Percentiles rank a stretch among this genome's conserved stretches.
phyloP scores from a whole-genome alignment of 768 basidiomycete genomes.

The Hypsizygus marmoreus region DNA sequence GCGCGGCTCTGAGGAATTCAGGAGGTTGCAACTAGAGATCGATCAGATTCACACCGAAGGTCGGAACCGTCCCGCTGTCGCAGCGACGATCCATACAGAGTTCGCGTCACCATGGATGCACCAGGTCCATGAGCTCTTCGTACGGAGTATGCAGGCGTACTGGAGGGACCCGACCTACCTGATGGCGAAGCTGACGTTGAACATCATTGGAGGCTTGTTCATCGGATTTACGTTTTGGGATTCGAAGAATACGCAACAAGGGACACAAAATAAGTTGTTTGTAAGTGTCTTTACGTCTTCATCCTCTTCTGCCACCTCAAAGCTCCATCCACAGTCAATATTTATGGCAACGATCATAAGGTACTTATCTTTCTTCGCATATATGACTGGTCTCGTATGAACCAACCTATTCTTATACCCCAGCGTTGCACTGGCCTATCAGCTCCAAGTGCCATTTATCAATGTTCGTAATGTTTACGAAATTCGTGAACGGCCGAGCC shows the following conservation, averaged over 20 bases:
- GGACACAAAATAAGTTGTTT: slow-evolving; percentile 68
- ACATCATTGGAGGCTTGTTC: slow-evolving; percentile 55
- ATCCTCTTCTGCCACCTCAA: neutral
- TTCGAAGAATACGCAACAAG: slow-evolving; percentile 52
- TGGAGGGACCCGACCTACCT: slow-evolving; percentile 65
- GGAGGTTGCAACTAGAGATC: slow-evolving; percentile 38
- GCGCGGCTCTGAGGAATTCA: slow-evolving; percentile 49
- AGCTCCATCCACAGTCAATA: too few species aligned
- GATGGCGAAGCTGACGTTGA: slow-evolving; percentile 58
- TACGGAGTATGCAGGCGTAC: slow-evolving; percentile 45
- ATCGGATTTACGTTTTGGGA: slow-evolving; percentile 68
- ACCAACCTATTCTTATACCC: slow-evolving; percentile 1
- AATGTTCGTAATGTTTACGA: slow-evolving; percentile 62
- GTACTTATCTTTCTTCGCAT: too few species aligned
- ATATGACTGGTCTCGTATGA: neutral
- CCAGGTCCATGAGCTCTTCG: slow-evolving; percentile 46
- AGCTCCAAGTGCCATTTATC: slow-evolving; percentile 65
- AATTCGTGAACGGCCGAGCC: slow-evolving; percentile 65
- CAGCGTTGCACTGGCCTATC: slow-evolving; percentile 57
- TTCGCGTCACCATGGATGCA: slow-evolving; percentile 57
- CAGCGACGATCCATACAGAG: slow-evolving; percentile 38
- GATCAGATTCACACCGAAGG: slow-evolving; percentile 53
- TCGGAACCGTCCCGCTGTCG: slow-evolving; percentile 36
- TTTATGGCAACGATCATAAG: too few species aligned
- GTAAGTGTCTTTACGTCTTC: slow-evolving; percentile 35